These are phyloP conservation scores for Schizothecium vesticola DNA, from an alignment of 495 filamentous ascomycete species.

Conservation along the genomic window DNA sequence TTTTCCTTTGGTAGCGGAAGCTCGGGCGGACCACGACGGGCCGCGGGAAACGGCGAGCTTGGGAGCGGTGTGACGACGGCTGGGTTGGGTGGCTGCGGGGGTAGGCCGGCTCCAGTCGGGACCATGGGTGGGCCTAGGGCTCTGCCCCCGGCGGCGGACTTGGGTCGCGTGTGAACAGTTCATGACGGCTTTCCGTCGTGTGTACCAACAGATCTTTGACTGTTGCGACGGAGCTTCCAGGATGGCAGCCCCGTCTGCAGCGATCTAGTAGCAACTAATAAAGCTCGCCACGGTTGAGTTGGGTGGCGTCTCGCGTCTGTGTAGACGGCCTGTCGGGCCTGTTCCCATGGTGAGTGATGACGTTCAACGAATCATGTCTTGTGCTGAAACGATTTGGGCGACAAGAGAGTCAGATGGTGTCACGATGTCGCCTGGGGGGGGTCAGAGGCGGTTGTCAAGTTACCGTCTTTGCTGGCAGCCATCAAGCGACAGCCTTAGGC, in stretches of 20 bases:
- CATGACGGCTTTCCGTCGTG: not conserved
- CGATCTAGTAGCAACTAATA: not conserved
- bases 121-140: not conserved
- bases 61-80: not conserved
- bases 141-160: not conserved
- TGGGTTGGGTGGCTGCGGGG: not conserved
- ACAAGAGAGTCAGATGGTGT: not conserved
- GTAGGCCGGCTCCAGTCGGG: not conserved
- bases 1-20: conserved; percentile 8
- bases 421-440: not conserved
- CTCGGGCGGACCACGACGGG: not conserved
- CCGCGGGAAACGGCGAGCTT: not conserved
- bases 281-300: not conserved
- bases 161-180: not conserved
- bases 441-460: not conserved
- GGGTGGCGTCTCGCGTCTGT: not conserved
- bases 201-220: not conserved
- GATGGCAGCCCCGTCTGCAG: not conserved
- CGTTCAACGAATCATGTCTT: not conserved
- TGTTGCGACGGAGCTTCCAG: not conserved
- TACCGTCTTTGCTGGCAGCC: not conserved
- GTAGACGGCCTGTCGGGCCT: not conserved
- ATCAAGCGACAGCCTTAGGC: not conserved
- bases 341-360: not conserved
- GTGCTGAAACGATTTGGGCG: not conserved